Evolutionary conservation across 768 basidiomycete species (phyloP).

Genomic region (Lyophyllum atratum): DNA sequence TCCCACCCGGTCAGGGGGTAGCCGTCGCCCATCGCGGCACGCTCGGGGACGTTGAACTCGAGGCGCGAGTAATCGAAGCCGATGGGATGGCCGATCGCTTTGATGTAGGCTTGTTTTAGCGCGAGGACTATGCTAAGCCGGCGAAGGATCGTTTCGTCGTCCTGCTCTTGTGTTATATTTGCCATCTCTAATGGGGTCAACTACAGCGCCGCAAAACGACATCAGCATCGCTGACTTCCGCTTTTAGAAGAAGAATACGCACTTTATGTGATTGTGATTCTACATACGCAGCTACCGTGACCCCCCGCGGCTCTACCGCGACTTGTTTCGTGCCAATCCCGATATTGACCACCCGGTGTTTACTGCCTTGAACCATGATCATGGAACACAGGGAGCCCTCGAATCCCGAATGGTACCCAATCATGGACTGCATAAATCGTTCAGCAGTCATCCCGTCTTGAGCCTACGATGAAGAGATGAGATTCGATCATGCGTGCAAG

Average conservation of each 20-base stretch:
- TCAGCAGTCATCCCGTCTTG: constrained; percentile 64
- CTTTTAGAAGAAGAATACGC: constrained; percentile 17
- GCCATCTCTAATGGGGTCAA: constrained; percentile 47
- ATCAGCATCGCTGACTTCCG: neutral
- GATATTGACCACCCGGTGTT: constrained; percentile 77
- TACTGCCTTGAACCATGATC: constrained; percentile 81
- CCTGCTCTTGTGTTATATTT: constrained; percentile 50
- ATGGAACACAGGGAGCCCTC: constrained; percentile 77
- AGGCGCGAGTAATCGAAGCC: constrained; percentile 84
- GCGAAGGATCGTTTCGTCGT: constrained; percentile 68
- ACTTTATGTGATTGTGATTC: constrained; percentile 81
- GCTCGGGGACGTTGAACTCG: constrained; percentile 72
- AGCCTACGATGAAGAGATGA: constrained; percentile 34
- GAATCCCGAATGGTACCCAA: constrained; percentile 75
- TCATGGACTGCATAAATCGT: constrained; percentile 70
- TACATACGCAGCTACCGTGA: constrained; percentile 61
- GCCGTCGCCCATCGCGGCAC: constrained; percentile 66
- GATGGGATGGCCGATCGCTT: constrained; percentile 78
- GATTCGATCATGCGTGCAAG: neutral
- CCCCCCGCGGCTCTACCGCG: constrained; percentile 60
- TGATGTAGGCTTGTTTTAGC: constrained; percentile 81
- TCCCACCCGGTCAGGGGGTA: constrained; percentile 80
- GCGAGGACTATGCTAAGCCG: constrained; percentile 78
- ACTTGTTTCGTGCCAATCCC: constrained; percentile 79
- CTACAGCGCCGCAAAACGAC: constrained; percentile 5